phyloP scores from a whole-genome alignment of 2,329 filamentous ascomycete genomes.

The Myotisia sp. region DNA sequence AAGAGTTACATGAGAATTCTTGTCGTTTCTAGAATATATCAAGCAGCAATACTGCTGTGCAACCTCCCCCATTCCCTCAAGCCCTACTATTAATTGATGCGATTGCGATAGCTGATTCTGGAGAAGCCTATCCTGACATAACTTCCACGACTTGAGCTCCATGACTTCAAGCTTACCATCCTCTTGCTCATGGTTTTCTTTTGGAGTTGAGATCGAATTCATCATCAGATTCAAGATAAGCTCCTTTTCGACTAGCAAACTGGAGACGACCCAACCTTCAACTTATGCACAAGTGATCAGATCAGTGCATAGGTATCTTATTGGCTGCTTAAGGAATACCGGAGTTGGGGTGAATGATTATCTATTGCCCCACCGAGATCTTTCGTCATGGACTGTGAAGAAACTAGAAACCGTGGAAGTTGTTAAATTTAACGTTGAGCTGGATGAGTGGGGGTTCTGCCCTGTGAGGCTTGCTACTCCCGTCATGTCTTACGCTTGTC shows the following conservation, averaged over 20 bases:
- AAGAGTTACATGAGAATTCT: too few relatives aligned
- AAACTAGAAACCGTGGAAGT: constrained; percentile 3
- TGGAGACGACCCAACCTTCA: background rate
- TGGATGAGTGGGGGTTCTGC: constrained; percentile 8
- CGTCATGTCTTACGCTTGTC: constrained; percentile 7
- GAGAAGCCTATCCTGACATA: too few relatives aligned
- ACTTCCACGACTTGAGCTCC: too few relatives aligned
- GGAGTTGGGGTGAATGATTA: constrained; percentile 10
- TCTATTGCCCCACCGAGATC: background rate
- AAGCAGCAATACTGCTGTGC: too few relatives aligned
- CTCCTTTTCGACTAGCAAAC: background rate
- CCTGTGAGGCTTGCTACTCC: constrained; percentile 10
- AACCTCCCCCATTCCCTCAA: too few relatives aligned
- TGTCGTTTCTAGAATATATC: too few relatives aligned
- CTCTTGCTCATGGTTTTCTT: constrained; percentile 4
- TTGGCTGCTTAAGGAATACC: constrained; percentile 4
- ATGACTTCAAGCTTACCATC: too few relatives aligned
- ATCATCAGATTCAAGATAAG: constrained; percentile 10
- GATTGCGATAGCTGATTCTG: too few relatives aligned
- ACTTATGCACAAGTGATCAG: background rate
- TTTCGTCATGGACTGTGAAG: constrained; percentile 10
- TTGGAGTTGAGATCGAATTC: constrained; percentile 12
- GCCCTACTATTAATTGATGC: too few relatives aligned
- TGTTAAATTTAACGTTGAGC: constrained; percentile 2
- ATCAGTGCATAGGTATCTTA: constrained; percentile 8